Base-by-base conservation (phyloP, 2,329 filamentous ascomycete species). In the Aspergillus sclerotialis region DNA sequence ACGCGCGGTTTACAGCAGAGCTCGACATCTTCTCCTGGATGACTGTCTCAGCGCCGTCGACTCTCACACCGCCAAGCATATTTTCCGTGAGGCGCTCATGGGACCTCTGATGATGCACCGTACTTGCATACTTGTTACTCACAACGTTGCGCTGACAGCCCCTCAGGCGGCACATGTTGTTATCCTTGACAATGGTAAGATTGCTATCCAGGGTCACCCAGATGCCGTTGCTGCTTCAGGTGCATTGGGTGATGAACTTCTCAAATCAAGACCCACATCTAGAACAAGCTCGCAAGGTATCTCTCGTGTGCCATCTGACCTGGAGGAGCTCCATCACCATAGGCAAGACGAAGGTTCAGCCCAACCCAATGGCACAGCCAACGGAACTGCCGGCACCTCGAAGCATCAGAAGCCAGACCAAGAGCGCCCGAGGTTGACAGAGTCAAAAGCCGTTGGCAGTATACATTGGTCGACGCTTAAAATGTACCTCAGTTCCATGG, bases 1-100 rank as follows among this genome's bases (percentile, higher is more conserved):
- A n/a, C 81, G 92, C 46, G 92, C 92, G 1, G 73, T 98, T n/a
- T 98, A 98, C 64, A 94, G 87, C 45, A 90, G 87, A 61, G 93
- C 89, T 5, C 82, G 82, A 34, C 90, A 96, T 59, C 67, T 98
- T 11, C 74, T 98, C 8, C 73, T 98, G 32, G 92, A 98, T 53
- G 92, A 98, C 60, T 94, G 93, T 44, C 73, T 98, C 28, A 95
- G 89, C 55, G 92, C 92, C 17, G 92, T 98, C 21, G 92, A 98
- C 60, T 93, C 92, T 3, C 92, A 98, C 52, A 96, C 92, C 0
- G 89, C 89, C 2, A 93, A 95, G 60, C 95, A 93, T 82, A 96
- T 98, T 46, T 96, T 96, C 64, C 84, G 83, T 56, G 84, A 94
- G 61, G 94, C 89, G 39, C 81, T 98, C 44, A 81, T 81, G 49